Base-by-base conservation (phyloP, 768 basidiomycete species). In the Tylopilus vinaceipallidus region DNA sequence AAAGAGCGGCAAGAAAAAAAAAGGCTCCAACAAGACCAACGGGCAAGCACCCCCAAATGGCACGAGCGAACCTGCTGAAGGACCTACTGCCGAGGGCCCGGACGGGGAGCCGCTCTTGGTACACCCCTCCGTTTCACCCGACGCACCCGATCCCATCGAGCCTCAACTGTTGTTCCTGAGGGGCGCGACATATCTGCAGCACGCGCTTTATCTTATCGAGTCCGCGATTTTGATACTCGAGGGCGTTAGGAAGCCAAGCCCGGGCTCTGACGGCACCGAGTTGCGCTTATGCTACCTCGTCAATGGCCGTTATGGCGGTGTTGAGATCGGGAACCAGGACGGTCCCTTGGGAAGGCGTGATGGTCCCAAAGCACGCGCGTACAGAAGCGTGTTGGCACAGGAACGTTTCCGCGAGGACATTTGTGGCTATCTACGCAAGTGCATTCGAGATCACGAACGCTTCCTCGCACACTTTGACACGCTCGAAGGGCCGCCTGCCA, bases 71-170 rank as follows among this genome's bases (percentile, higher is more conserved):
- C 57, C 73, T 24, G 57, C 58, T 2, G 81, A 81, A 27, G 60
- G 57, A 1, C 67, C 72, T 43, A 67, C 61, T 9, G 55, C 68
- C 12, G 81, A 84, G 17, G 76, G 64, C 5, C 65, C 67, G 10
- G 80, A 82, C 45, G 76, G 74, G 13, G 84, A 81, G 43, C 70
- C 73, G 0, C 65, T 76, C 16, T 64, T 75, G 33, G 64, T 84
- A n/a, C 89, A 90, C 61, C 83, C 86, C 4, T 90, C 88, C 6
- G 78, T 82, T 27, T 76, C 82, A 4, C 84, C 87, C 5, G 83
- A 86, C 54, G 86, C 89, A 11, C 91, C 92, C 0, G 88, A 92
- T 49, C 89, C 93, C 32, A 82, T 94, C 47, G 92, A 95, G 62
- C 84, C 83, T 0, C 92, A 94, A 60, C 71, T 89, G 20, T 69